Conservation (phyloP, 148 eudicot species). For the Rhododendron williamsianum region DNA sequence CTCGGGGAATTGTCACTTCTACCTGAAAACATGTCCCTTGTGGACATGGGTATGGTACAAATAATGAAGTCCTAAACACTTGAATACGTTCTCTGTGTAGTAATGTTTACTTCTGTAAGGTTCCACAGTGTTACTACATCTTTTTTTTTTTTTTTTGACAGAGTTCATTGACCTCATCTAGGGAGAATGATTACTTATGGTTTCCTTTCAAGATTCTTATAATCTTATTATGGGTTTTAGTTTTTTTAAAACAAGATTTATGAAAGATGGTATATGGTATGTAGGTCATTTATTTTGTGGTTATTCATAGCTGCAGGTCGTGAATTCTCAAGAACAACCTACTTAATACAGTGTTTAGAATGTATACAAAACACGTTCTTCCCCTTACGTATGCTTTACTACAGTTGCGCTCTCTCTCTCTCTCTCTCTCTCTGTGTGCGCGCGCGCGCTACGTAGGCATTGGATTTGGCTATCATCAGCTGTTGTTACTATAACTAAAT, state of each 20-base stretch:
- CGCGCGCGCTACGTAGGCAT: background rate
- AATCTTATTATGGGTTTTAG: background rate
- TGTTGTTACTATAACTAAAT: background rate
- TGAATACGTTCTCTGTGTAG: background rate
- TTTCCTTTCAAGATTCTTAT: background rate
- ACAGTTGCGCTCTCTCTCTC: background rate
- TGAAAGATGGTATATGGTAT: background rate
- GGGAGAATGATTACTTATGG: background rate
- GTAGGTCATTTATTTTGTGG: background rate
- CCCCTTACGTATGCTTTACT: background rate
- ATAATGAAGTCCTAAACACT: background rate
- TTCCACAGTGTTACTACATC: background rate
- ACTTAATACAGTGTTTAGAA: background rate
- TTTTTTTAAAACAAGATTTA: background rate
- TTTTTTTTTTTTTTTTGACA: background rate
- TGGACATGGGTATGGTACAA: background rate
- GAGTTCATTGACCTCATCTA: background rate
- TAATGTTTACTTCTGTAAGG: background rate
- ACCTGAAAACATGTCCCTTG: background rate
- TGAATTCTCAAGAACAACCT: background rate
- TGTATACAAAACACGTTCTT: background rate
- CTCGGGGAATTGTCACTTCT: background rate
- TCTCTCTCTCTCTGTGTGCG: background rate
- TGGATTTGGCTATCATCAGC: background rate
- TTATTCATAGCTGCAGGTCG: background rate